Percentiles rank a stretch among this genome's conserved stretches.
phyloP scores from a whole-genome alignment of 129 eudicot species.

The Heracleum sosnowskyi region DNA sequence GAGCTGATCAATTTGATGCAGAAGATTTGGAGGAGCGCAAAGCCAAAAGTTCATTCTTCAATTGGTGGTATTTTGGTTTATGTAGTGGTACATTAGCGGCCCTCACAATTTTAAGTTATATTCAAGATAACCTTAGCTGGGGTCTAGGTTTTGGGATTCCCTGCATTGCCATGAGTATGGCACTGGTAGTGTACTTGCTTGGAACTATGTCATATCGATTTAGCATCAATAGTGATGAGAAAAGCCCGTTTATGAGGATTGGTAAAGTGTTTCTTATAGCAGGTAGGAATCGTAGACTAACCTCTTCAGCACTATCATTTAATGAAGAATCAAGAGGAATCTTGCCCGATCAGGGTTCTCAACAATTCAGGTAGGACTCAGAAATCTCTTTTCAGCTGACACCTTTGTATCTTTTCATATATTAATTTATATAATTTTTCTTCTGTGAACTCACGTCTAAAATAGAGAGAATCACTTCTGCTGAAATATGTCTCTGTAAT shows the following conservation, averaged over 20 bases:
- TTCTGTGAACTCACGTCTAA: not conserved
- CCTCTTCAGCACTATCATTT: slow-evolving; percentile 6
- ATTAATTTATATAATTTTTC: not conserved
- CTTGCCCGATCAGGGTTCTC: slow-evolving; percentile 7
- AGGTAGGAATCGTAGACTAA: slow-evolving; percentile 25
- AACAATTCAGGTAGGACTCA: slow-evolving; percentile 2
- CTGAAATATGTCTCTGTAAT: not conserved
- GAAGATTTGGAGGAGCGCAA: slow-evolving; percentile 36
- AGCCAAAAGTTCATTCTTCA: slow-evolving; percentile 69
- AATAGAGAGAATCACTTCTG: not conserved
- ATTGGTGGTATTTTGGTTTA: slow-evolving; percentile 63
- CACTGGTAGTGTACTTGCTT: slow-evolving; percentile 35
- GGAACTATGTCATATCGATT: slow-evolving; percentile 50
- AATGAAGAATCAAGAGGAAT: slow-evolving; percentile 1
- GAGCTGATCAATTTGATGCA: slow-evolving; percentile 78
- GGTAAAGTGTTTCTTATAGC: slow-evolving; percentile 36
- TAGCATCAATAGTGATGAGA: slow-evolving; percentile 24
- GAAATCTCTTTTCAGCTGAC: not conserved
- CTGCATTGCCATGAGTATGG: slow-evolving; percentile 38
- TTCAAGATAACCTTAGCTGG: slow-evolving; percentile 72
- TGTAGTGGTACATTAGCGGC: slow-evolving; percentile 36
- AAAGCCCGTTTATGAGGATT: slow-evolving; percentile 33
- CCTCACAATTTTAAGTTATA: slow-evolving; percentile 35
- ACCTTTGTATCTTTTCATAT: not conserved
- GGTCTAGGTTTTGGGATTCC: slow-evolving; percentile 74